Percentiles rank a stretch among this genome's conserved stretches.
These are phyloP conservation scores for Xanthoconium separans DNA, from an alignment of 1,284 basidiomycete genomes.

Conservation along the genomic window DNA sequence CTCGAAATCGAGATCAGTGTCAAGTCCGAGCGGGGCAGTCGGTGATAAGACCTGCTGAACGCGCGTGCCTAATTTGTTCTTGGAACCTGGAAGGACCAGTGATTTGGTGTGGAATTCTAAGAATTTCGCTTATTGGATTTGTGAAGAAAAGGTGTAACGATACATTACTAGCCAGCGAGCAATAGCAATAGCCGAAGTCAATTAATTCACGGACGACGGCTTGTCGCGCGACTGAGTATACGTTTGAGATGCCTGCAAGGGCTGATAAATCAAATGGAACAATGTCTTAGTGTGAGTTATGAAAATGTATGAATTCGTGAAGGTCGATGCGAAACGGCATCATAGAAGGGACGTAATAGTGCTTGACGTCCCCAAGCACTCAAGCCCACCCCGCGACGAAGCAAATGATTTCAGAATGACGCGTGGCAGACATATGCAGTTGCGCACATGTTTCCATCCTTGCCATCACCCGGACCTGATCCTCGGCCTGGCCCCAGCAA, in stretches of 20 bases:
- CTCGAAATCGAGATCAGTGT: conserved; percentile 27
- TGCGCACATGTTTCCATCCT: conserved; percentile 28
- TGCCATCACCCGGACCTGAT: conserved; percentile 30
- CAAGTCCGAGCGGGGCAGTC: conserved; percentile 24
- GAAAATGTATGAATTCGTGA: conserved; percentile 30
- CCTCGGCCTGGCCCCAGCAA: conserved; percentile 34
- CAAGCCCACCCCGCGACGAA: conserved; percentile 25
- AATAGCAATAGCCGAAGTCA: conserved; percentile 34
- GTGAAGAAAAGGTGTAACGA: conserved; percentile 29
- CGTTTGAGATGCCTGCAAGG: conserved; percentile 31
- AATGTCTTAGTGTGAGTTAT: conserved; percentile 31
- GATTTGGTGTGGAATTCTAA: conserved; percentile 31
- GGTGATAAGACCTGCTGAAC: conserved; percentile 32
- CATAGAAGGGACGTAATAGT: conserved; percentile 32
- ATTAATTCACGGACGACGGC: conserved; percentile 33
- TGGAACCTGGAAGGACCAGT: conserved; percentile 14
- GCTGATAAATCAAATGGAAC: conserved; percentile 33
- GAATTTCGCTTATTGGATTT: conserved; percentile 35
- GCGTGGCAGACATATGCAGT: conserved; percentile 29
- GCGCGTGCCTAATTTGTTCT: conserved; percentile 35
- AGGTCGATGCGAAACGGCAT: conserved; percentile 26
- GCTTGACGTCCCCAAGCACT: conserved; percentile 25
- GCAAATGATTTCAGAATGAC: conserved; percentile 16
- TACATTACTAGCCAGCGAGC: conserved; percentile 30
- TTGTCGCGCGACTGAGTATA: conserved; percentile 24